A percentile compares a stretch with the other conserved stretches of the same genome.
These are phyloP conservation scores for Podospora didyma DNA, from an alignment of 495 filamentous ascomycete species.

Conservation along the genomic window DNA sequence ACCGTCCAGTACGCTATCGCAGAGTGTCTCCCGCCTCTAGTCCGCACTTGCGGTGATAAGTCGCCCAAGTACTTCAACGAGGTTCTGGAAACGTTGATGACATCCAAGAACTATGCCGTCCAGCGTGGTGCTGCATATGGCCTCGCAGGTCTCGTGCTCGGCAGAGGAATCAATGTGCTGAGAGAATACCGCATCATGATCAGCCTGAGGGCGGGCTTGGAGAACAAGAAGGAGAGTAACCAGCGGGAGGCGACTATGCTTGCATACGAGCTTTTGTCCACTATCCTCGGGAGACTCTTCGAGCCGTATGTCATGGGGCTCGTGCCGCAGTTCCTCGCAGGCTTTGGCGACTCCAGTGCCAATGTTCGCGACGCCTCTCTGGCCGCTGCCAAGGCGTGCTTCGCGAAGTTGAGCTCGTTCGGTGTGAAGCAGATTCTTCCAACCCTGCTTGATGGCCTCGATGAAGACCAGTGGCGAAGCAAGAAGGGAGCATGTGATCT, in stretches of 20 bases:
- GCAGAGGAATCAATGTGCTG: slow-evolving; percentile 76
- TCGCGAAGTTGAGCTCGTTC: slow-evolving; percentile 87
- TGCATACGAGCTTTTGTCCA: slow-evolving; percentile 84
- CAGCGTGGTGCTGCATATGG: slow-evolving; percentile 93
- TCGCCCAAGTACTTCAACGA: slow-evolving; percentile 74
- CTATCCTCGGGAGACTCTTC: slow-evolving; percentile 79
- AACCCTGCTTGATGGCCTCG: slow-evolving; percentile 85
- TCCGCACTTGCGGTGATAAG: slow-evolving; percentile 73
- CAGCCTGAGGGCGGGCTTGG: slow-evolving; percentile 67
- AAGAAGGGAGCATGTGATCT: slow-evolving; percentile 97
- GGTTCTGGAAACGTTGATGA: slow-evolving; percentile 72
- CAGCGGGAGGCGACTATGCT: slow-evolving; percentile 85
- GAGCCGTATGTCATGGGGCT: slow-evolving; percentile 96
- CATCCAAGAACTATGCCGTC: slow-evolving; percentile 83
- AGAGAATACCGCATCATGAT: slow-evolving; percentile 83
- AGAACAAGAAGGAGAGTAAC: slow-evolving; percentile 88
- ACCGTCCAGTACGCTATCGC: slow-evolving; percentile 94
- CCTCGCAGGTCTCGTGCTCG: slow-evolving; percentile 82
- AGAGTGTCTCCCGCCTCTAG: slow-evolving; percentile 84
- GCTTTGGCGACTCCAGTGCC: slow-evolving; percentile 82
- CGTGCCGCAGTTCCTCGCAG: slow-evolving; percentile 80
- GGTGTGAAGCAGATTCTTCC: slow-evolving; percentile 93
- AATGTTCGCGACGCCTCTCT: slow-evolving; percentile 91
- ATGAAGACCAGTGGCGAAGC: slow-evolving; percentile 94
- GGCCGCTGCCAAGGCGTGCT: slow-evolving; percentile 90